phyloP scores from a whole-genome alignment of 1,284 basidiomycete genomes.

The Cutaneotrichosporon sp. region DNA sequence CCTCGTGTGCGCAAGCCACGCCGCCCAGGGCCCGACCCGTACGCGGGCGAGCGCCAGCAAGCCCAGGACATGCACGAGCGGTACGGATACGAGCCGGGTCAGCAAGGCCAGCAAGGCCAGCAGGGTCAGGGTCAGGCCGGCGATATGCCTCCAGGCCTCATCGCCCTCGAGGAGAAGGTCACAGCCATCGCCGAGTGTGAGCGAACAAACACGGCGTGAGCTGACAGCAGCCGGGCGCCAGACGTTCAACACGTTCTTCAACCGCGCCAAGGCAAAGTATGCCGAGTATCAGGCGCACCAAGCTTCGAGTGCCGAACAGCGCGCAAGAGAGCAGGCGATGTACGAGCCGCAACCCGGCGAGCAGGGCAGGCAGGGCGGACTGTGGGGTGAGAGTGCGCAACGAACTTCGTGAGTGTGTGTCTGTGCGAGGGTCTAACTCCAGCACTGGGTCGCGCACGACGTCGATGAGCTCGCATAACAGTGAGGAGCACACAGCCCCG shows the following conservation, averaged over 20 bases:
- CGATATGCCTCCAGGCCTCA: conserved; percentile 29
- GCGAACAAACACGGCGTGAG: conserved; percentile 1
- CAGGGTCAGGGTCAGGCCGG: no score
- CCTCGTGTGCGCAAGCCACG: conserved; percentile 35
- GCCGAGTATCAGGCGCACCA: conserved; percentile 31
- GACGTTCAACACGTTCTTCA: conserved; percentile 41
- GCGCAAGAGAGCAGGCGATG: conserved; percentile 14
- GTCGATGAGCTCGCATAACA: conserved; percentile 1
- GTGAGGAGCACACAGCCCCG: not conserved
- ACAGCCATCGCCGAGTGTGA: conserved; percentile 41
- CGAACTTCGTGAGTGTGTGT: conserved; percentile 22
- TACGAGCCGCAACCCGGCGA: not conserved
- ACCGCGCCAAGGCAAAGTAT: conserved; percentile 38
- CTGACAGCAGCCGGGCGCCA: conserved; percentile 36
- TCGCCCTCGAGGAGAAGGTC: conserved; percentile 43
- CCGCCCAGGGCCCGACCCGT: conserved; percentile 10
- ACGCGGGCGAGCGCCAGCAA: conserved; percentile 6
- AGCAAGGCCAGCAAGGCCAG: not conserved
- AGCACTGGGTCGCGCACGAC: not conserved
- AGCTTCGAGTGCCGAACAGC: conserved; percentile 10
- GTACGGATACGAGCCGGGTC: conserved; percentile 10
- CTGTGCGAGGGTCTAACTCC: not conserved
- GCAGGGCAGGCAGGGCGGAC: conserved; percentile 5
- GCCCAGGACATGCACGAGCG: conserved; percentile 5
- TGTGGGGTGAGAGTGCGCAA: conserved; percentile 24